Base-by-base conservation (phyloP, 306 rosid species). In the Prunus mongolica region DNA sequence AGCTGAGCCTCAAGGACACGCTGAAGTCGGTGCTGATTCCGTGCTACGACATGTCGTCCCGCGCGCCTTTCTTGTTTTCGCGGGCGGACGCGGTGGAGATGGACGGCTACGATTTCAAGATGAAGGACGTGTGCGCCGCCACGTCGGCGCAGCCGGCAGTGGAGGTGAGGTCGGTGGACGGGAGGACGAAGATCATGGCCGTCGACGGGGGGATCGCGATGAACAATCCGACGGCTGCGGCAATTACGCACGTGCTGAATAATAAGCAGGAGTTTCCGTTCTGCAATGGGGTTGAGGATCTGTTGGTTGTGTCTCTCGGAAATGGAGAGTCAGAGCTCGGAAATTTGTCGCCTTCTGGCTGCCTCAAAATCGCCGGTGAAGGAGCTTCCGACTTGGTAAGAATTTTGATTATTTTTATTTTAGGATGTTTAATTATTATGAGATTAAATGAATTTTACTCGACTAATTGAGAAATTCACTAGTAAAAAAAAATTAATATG, bases 341-440 rank as follows among this genome's bases (percentile, higher is more conserved):
- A 73, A 70, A 80, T 12, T 52, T 76, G 2, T 56, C 91, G 6
- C 67, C 76, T 45, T 74, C 90, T 8, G 91, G 84, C 2, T 83
- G 89, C 69, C 75, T 85, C 0, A 85, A 81, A 58, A 90, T 94
- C 56, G 92, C 97, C 66, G 97, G 93, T 3, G 98, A 94, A 75
- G 97, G 97, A 74, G 86, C 92, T 82, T 92, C 97, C 44, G 98
- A 94, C 44, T 77, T 90, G 97, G 98, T 94, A 86, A 86, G 90
- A 67, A 65, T 65, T 16, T 27, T 27, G 7, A 55, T 55, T 38
- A 1, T 3, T 18, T 15, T 27, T 52, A 60, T 44, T 20, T 12
- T 13, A 0, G 63, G 15, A 22, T 22, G 22, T 6, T 22, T 20
- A 20, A 57, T 38, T 0, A 38, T 38, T 38, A 38, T 38, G 9